Conservation (phyloP, 2,329 filamentous ascomycete species). For the Leptographium galeiforme region DNA sequence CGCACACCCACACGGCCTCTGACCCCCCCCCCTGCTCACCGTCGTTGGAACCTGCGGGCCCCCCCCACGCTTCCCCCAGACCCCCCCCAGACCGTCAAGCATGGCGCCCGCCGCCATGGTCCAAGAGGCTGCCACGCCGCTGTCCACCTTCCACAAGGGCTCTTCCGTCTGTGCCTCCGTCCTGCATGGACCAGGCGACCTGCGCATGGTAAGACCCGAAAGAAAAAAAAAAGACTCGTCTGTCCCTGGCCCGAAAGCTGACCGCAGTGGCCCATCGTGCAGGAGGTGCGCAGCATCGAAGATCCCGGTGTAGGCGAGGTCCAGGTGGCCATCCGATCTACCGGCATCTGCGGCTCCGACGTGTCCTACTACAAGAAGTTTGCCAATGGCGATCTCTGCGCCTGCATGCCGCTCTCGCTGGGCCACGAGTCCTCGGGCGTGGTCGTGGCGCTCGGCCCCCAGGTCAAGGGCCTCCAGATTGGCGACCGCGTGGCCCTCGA, state of each 20-base stretch:
- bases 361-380: constrained; percentile 62
- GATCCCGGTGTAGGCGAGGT: constrained; percentile 39
- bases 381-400: constrained; percentile 56
- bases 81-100: neutral
- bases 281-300: constrained; percentile 38
- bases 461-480: constrained; percentile 35
- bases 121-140: constrained; percentile 29
- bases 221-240: too few relatives aligned
- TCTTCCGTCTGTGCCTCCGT: constrained; percentile 39
- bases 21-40: neutral
- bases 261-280: neutral
- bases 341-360: constrained; percentile 58
- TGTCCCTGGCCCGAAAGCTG: neutral
- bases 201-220: constrained; percentile 46
- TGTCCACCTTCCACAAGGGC: constrained; percentile 28
- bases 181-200: constrained; percentile 41
- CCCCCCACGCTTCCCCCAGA: neutral
- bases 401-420: constrained; percentile 49
- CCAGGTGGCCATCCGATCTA: constrained; percentile 51
- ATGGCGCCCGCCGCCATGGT: constrained; percentile 39
- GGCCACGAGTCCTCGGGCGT: constrained; percentile 49
- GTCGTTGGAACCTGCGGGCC: neutral
- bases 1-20: neutral
- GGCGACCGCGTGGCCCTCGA: constrained; percentile 47
- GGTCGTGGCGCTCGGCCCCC: constrained; percentile 41